Conservation (phyloP, 257 asterid species). For the Forsythia suspensa region DNA sequence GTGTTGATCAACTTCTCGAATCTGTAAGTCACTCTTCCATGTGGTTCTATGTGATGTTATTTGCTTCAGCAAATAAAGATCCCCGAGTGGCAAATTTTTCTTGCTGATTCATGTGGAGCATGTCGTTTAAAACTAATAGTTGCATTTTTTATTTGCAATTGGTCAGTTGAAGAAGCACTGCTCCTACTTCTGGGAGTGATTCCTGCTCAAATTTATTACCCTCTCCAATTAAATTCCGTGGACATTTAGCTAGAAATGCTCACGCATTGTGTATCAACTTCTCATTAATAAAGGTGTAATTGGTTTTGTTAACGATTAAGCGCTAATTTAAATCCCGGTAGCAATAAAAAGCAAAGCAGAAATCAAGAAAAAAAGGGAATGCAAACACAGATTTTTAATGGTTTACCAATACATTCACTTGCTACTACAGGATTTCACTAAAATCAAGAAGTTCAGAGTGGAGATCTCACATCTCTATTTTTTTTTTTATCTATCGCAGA, state of each 20-base stretch:
- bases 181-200: neutral
- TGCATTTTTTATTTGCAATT: neutral
- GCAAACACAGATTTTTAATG: no score
- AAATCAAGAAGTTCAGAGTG: neutral
- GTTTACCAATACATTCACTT: neutral
- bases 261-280: neutral
- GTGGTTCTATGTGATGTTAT: neutral
- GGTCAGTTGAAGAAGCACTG: neutral
- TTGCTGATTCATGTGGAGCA: neutral
- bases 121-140: neutral
- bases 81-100: neutral
- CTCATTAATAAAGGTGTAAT: neutral
- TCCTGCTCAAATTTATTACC: neutral
- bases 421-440: neutral
- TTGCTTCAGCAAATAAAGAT: neutral
- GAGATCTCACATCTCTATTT: neutral
- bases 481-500: neutral
- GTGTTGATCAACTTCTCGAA: constrained; percentile 88
- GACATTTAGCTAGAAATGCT: neutral
- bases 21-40: constrained; percentile 61
- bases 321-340: no score
- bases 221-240: neutral
- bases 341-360: no score
- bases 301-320: no score
- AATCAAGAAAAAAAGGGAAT: no score